Conservation (phyloP, 2,329 filamentous ascomycete species). For the Colletotrichum plurivorum region DNA sequence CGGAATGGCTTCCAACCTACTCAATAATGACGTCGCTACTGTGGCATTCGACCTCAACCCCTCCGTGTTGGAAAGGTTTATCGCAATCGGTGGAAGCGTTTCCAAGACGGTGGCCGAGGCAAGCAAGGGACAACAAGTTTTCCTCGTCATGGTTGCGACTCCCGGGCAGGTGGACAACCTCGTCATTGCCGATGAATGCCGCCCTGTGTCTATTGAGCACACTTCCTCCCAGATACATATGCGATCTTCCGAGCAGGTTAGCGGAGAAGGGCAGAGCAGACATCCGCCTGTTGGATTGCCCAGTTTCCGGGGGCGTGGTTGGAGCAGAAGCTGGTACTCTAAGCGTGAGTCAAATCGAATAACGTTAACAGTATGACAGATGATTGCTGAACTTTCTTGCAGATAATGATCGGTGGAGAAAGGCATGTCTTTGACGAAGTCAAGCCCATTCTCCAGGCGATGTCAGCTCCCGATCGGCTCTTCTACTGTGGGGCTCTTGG, state of each 20-base stretch:
- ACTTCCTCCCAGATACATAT: too few relatives aligned
- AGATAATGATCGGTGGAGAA: constrained; percentile 78
- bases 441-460: constrained; percentile 61
- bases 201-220: too few relatives aligned
- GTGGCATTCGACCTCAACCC: too few relatives aligned
- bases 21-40: not conserved
- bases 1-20: not conserved
- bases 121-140: not conserved
- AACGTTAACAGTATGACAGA: constrained; percentile 46
- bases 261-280: too few relatives aligned
- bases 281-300: too few relatives aligned
- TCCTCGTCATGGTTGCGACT: not conserved
- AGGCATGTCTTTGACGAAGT: constrained; percentile 70
- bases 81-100: too few relatives aligned
- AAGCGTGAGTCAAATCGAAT: too few relatives aligned
- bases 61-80: too few relatives aligned
- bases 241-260: too few relatives aligned
- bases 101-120: not conserved
- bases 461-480: constrained; percentile 71
- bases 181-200: not conserved
- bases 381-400: too few relatives aligned
- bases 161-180: not conserved
- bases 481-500: constrained; percentile 63
- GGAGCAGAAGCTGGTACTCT: too few relatives aligned
- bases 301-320: too few relatives aligned